Evolutionary conservation across 306 rosid genomes (phyloP), one percentile per base, ranked within the genome.

Genomic region (Trifolium dubium): DNA sequence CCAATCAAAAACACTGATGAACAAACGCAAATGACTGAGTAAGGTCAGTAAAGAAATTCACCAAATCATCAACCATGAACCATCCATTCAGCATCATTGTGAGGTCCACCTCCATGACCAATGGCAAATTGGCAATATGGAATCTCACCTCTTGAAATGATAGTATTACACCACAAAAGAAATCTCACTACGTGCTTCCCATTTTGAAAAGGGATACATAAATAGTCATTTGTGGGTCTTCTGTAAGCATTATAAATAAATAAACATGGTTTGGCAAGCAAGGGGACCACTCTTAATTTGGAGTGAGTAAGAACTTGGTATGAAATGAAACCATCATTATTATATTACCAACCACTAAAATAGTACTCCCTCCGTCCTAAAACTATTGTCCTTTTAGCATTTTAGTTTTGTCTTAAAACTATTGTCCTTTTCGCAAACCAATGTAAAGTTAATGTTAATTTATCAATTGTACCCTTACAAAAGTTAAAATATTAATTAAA

Each of bases 221-320:
- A 49, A 49, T 59, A 37, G 46, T 62, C 31, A 64, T 79, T 41
- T 10, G 84, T 79, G 83, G 81, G 84, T 28, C 69, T 71, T 41
- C 18, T 30, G n/a, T 23, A 10, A 56, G 23, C 23, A 23, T 23
- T 23, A 29, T 23, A 34, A 4, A 13, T 41, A 11, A 46, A 71
- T 61, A 65, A 75, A 14, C 68, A 37, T 32, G 15, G 49, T 77
- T 83, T 67, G 79, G 68, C 32, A 61, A 41, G 68, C 32, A 61
- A 41, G 32, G 84, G 85, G 93, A 59, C 88, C 88, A 79, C 87
- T 53, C 35, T 82, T 76, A 75, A 80, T 73, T 70, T 65, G 78
- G 82, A 51, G 53, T 56, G 10, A 63, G 15, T 64, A 73, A 67
- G 40, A 61, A 49, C 62, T 59, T 67, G 18, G 67, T 64, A 81